phyloP scores from a whole-genome alignment of 2,329 filamentous ascomycete species.

The Diaporthe ampelina region DNA sequence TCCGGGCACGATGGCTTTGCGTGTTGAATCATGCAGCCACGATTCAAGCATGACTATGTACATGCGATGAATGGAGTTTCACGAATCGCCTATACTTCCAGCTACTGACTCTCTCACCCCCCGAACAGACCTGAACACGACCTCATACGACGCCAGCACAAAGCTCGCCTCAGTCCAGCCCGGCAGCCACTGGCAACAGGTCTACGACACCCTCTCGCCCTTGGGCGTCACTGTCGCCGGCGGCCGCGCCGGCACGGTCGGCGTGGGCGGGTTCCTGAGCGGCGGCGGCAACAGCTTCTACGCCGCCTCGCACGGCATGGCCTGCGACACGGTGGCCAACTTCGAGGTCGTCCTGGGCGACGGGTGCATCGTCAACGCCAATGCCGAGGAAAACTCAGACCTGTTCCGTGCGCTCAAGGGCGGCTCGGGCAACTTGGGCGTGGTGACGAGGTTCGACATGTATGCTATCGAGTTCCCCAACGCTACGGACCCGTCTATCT shows the following conservation, averaged over 20 bases:
- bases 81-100: not conserved
- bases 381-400: slow-evolving; percentile 52
- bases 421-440: slow-evolving; percentile 59
- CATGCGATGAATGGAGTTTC: not conserved
- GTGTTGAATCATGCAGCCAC: not conserved
- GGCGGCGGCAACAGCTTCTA: slow-evolving; percentile 66
- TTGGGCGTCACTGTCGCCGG: slow-evolving; percentile 49
- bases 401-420: slow-evolving; percentile 61
- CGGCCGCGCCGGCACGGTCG: slow-evolving; percentile 58
- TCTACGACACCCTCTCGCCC: slow-evolving; percentile 44
- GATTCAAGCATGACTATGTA: not conserved
- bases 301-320: slow-evolving; percentile 59
- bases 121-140: slow-evolving; percentile 44
- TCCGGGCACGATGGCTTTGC: not conserved
- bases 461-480: slow-evolving; percentile 36
- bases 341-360: slow-evolving; percentile 63
- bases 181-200: slow-evolving; percentile 51
- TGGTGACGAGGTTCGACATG: slow-evolving; percentile 51
- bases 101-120: not conserved
- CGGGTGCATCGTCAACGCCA: slow-evolving; percentile 60
- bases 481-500: slow-evolving; percentile 31
- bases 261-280: slow-evolving; percentile 60
- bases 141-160: slow-evolving; percentile 48
- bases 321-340: slow-evolving; percentile 59
- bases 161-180: slow-evolving; percentile 51